phyloP scores from a whole-genome alignment of 2,329 filamentous ascomycete species.

The Ceratocystis albifundus region DNA sequence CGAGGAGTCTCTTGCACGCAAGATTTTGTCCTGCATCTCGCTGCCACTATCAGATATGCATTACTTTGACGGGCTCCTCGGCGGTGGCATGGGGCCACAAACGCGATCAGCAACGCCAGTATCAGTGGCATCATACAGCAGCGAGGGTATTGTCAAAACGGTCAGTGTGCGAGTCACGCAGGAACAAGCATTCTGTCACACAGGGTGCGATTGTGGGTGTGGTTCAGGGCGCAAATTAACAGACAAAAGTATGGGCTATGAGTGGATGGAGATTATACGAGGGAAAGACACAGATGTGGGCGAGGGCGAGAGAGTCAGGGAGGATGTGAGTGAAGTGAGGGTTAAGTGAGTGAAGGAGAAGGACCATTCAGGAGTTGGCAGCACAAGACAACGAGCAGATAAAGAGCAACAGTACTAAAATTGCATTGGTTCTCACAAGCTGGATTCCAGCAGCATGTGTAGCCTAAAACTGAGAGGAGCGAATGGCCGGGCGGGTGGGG shows the following conservation, averaged over 20 bases:
- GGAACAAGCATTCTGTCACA: conserved; percentile 16
- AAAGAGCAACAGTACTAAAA: not conserved
- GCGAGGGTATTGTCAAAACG: conserved; percentile 22
- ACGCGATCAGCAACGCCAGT: not conserved
- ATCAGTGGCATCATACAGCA: conserved; percentile 5
- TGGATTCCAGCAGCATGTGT: conserved; percentile 9
- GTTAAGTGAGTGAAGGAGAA: too few species aligned
- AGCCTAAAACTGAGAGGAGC: not conserved
- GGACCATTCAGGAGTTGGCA: not conserved
- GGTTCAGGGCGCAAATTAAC: conserved; percentile 16
- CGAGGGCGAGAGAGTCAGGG: not conserved
- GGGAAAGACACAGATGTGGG: not conserved
- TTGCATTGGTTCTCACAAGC: conserved; percentile 2
- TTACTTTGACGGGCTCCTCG: not conserved
- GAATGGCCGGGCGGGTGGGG: not conserved
- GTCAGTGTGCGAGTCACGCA: conserved; percentile 23
- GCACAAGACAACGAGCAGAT: not conserved
- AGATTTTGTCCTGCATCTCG: conserved; percentile 31
- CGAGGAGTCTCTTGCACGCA: conserved; percentile 31
- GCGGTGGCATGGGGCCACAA: not conserved
- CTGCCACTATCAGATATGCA: conserved; percentile 27
- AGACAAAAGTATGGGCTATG: conserved; percentile 1
- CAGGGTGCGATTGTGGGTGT: conserved; percentile 20
- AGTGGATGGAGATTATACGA: conserved; percentile 15
- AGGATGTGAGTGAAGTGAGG: too few species aligned